These are phyloP conservation scores for Conticribra weissflogii DNA, from an alignment of 108 stramenopile genomes.

Conservation along the genomic window DNA sequence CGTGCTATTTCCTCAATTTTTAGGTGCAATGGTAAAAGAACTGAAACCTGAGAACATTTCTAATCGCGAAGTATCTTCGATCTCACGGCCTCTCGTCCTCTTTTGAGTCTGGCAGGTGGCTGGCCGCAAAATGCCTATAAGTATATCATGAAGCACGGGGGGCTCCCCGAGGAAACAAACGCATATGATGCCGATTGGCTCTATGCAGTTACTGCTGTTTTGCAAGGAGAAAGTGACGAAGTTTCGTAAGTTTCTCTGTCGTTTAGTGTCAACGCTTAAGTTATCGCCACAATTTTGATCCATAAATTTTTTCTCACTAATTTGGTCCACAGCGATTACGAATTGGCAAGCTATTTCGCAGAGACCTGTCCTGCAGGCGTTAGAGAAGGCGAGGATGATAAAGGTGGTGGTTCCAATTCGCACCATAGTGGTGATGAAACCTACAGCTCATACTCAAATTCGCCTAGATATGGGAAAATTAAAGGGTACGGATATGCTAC, in stretches of 20 bases:
- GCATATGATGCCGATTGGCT: conserved; percentile 76
- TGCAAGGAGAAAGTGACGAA: conserved; percentile 56
- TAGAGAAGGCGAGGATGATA: conserved; percentile 35
- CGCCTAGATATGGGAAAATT: conserved; percentile 73
- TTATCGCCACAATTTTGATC: no score
- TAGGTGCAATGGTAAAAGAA: neutral
- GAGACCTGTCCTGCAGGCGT: conserved; percentile 67
- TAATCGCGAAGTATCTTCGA: no score
- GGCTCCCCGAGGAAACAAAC: conserved; percentile 58
- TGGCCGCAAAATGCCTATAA: conserved; percentile 92
- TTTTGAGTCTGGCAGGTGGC: conserved; percentile 78
- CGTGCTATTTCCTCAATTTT: no score
- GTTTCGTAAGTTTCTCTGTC: conserved; percentile 7
- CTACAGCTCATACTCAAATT: conserved; percentile 23
- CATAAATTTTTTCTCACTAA: no score
- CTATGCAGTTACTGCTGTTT: conserved; percentile 57
- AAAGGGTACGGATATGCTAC: conserved; percentile 89
- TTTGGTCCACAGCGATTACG: conserved; percentile 35
- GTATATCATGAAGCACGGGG: conserved; percentile 80
- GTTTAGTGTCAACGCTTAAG: neutral
- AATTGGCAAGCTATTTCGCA: conserved; percentile 50
- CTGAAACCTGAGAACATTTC: neutral
- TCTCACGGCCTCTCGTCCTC: no score
- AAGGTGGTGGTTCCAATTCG: conserved; percentile 28
- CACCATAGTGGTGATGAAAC: conserved; percentile 28